Evolutionary conservation across 345 rosid genomes (phyloP).

Genomic region (Murraya koenigii): DNA sequence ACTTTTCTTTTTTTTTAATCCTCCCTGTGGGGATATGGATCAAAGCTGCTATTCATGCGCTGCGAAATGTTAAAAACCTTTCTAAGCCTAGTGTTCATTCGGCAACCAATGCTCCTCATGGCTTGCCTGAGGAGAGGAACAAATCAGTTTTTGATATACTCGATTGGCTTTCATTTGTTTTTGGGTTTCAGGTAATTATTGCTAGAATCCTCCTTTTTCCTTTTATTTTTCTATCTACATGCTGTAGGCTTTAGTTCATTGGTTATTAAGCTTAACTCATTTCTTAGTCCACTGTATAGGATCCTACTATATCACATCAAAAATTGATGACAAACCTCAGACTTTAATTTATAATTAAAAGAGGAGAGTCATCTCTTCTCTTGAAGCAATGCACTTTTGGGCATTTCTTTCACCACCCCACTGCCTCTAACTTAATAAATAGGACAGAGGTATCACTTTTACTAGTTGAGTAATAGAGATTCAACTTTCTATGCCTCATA

Average conservation of each 20-base stretch:
- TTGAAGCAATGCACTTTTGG: neutral
- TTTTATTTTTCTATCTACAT: constrained; percentile 9
- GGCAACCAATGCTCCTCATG: constrained; percentile 21
- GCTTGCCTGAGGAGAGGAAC: constrained; percentile 36
- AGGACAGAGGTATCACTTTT: neutral
- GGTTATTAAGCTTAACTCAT: neutral
- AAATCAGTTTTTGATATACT: constrained; percentile 60
- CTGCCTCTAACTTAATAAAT: neutral
- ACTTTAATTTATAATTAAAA: neutral
- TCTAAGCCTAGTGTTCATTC: constrained; percentile 40
- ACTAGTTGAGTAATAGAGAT: neutral
- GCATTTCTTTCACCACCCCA: neutral
- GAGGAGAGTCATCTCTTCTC: neutral
- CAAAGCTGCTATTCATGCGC: constrained; percentile 69
- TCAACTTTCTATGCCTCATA: neutral
- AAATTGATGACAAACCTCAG: neutral
- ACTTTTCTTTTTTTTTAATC: neutral
- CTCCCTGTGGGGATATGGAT: constrained; percentile 40
- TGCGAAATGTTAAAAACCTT: constrained; percentile 61
- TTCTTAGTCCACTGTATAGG: neutral
- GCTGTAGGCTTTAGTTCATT: neutral
- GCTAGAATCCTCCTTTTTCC: constrained; percentile 11
- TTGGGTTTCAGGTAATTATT: constrained; percentile 92
- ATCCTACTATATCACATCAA: neutral
- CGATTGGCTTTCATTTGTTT: constrained; percentile 86